phyloP scores from a whole-genome alignment of 176 grass and related monocot genomes.

The Saccharum spontaneum region DNA sequence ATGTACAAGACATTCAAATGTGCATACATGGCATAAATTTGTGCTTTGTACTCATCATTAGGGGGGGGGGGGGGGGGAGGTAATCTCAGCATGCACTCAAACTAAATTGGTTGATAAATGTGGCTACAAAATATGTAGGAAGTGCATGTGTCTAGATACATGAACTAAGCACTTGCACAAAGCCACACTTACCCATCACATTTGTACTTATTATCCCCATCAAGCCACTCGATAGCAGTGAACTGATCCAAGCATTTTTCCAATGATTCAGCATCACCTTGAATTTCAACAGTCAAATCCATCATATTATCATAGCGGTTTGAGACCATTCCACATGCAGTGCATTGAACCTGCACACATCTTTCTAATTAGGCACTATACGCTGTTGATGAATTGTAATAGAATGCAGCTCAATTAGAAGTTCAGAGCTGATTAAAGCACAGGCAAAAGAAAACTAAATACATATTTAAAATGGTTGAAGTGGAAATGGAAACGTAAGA shows the following conservation, averaged over 20 bases:
- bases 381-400: constrained; percentile 16
- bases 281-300: constrained; percentile 99
- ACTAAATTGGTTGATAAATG: background rate
- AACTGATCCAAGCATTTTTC: constrained; percentile 97
- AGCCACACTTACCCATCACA: constrained; percentile 86
- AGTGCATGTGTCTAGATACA: constrained; percentile 13
- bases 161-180: constrained; percentile 12
- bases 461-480: constrained; percentile 4
- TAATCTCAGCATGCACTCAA: constrained; percentile 1
- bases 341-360: constrained; percentile 74
- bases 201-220: constrained; percentile 97
- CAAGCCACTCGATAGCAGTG: constrained; percentile 93
- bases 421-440: constrained; percentile 9
- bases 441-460: background rate
- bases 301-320: constrained; percentile 99
- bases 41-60: constrained; percentile 4
- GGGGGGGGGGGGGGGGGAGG: too few relatives aligned
- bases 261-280: constrained; percentile 86
- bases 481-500: constrained; percentile 23
- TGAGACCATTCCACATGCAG: constrained; percentile 79
- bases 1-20: constrained; percentile 1
- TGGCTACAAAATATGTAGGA: constrained; percentile 4
- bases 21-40: background rate
- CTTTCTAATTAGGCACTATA: constrained; percentile 24
- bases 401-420: background rate